Evolutionary conservation across 2,329 filamentous ascomycete genomes (phyloP), one percentile per base, ranked within the genome.

Genomic region (Neoarthrinium moseri): DNA sequence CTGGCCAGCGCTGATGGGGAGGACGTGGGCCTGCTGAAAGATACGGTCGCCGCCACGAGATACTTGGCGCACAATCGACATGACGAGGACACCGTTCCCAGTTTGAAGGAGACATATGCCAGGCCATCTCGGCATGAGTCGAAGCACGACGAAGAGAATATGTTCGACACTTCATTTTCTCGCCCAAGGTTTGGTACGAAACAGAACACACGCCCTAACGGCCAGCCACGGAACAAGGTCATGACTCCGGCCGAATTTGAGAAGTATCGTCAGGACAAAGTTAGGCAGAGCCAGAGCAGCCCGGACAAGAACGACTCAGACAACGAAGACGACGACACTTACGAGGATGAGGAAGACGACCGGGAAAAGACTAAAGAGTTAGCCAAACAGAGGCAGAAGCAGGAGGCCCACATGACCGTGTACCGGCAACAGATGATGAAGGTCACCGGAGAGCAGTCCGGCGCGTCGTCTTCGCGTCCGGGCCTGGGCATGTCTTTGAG

Each of bases 361-460:
- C 64, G 77, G 1, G 89, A 95, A 59, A 89, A 87, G 59, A 81
- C 83, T 22, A 86, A 77, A 60, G 78, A 88, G 60, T 76, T 86
- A 37, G 82, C 86, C 15, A 87, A 84, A 62, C 89, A 94, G 63
- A 78, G 91, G 52, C 81, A 84, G 58, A 94, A 91, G 72, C 91
- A 96, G 63, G 89, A 95, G 66, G 91, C 91, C 11, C 89, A 94
- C 63, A 85, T 96, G 74, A 80, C 89, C 2, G 86, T 95, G 2
- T 95, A 95, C 65, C 82, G 91, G 47, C 91, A 96, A 64, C 88
- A 94, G 67, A 96, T 95, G 91, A 95, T 92, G 87, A 95, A 95
- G 68, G 87, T 94, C 23, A 95, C 90, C 1, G 91, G 91, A 38
- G 89, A 92, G 56, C 70, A 82, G 18, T 65, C 75, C 4, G 65